Evolutionary conservation across 2,329 filamentous ascomycete species (phyloP).

Genomic region (Hortaea werneckii): DNA sequence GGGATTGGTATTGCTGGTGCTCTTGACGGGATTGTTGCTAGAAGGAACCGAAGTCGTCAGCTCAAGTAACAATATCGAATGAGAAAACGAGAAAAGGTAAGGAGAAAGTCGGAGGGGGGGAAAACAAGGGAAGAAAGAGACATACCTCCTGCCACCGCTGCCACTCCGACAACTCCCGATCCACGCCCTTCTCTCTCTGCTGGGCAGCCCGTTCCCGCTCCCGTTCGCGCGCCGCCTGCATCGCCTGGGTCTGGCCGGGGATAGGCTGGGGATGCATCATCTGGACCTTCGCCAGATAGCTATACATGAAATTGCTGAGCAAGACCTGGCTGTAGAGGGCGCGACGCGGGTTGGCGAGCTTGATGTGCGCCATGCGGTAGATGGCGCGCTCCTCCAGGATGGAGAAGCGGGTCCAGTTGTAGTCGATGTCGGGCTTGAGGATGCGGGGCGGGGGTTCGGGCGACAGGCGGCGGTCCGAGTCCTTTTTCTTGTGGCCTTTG

Average conservation of each 20-base stretch:
- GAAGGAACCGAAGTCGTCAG: no score
- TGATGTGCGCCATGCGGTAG: conserved; percentile 97
- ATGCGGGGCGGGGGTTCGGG: conserved; percentile 68
- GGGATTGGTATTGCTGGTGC: conserved; percentile 12
- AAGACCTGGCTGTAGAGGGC: conserved; percentile 89
- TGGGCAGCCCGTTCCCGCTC: conserved; percentile 21
- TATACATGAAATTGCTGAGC: conserved; percentile 99
- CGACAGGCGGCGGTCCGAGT: conserved; percentile 60
- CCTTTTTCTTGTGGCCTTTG: conserved; percentile 51
- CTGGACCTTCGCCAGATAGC: conserved; percentile 95
- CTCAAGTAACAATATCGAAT: no score
- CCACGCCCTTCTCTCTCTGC: conserved; percentile 2
- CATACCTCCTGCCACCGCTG: conserved; percentile 29
- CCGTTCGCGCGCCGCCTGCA: conserved; percentile 54
- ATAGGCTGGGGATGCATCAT: conserved; percentile 82
- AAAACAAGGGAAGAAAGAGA: not conserved
- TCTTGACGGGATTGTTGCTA: conserved; percentile 24
- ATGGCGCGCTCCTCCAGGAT: conserved; percentile 94
- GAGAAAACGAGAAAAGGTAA: no score
- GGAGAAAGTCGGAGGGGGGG: not conserved
- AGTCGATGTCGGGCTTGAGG: conserved; percentile 80
- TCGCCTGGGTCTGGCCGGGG: conserved; percentile 24
- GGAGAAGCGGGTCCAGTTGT: conserved; percentile 90
- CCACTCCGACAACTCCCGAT: conserved; percentile 25
- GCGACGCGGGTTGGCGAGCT: conserved; percentile 90